Percentiles rank a stretch among this genome's conserved stretches.
These are phyloP conservation scores for Dissophora ornata DNA, from an alignment of 192 early-diverging fungal species.

Conservation along the genomic window DNA sequence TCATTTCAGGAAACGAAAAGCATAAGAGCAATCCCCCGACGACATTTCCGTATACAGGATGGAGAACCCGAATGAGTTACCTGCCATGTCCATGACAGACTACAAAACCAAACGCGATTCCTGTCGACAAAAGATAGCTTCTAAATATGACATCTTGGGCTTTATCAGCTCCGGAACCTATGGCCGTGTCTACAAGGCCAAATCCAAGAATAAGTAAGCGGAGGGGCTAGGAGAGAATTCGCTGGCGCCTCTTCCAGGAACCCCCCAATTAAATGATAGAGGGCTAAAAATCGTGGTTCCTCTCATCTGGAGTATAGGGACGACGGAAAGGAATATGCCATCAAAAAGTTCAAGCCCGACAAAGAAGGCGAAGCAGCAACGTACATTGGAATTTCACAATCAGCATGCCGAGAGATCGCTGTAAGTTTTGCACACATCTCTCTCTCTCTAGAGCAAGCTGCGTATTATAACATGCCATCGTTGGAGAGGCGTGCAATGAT, in stretches of 20 bases:
- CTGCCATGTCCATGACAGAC: slow-evolving; percentile 62
- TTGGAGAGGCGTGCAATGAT: too few relatives aligned
- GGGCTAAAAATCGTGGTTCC: too few relatives aligned
- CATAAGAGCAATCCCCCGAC: too few relatives aligned
- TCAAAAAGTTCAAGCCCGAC: slow-evolving; percentile 98
- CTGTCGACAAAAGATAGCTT: slow-evolving; percentile 66
- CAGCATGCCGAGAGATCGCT: slow-evolving; percentile 92
- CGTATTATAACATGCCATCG: too few relatives aligned
- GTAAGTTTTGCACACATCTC: too few relatives aligned
- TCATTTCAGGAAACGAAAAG: too few relatives aligned
- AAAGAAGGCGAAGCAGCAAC: slow-evolving; percentile 85
- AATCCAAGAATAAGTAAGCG: slow-evolving; percentile 63
- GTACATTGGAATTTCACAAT: slow-evolving; percentile 89
- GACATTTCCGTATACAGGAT: too few relatives aligned
- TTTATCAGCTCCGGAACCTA: slow-evolving; percentile 97
- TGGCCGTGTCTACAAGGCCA: slow-evolving; percentile 95
- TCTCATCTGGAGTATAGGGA: slow-evolving; percentile 11
- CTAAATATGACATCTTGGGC: slow-evolving; percentile 87
- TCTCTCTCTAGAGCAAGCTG: too few relatives aligned
- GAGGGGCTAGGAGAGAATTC: too few relatives aligned
- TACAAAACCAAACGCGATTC: slow-evolving; percentile 66
- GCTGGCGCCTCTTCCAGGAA: too few relatives aligned
- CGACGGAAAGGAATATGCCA: slow-evolving; percentile 80
- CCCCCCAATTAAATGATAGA: too few relatives aligned
- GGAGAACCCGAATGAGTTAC: slow-evolving; percentile 38